Base-by-base conservation (phyloP, 306 rosid species). In the Dalbergia cultrata region DNA sequence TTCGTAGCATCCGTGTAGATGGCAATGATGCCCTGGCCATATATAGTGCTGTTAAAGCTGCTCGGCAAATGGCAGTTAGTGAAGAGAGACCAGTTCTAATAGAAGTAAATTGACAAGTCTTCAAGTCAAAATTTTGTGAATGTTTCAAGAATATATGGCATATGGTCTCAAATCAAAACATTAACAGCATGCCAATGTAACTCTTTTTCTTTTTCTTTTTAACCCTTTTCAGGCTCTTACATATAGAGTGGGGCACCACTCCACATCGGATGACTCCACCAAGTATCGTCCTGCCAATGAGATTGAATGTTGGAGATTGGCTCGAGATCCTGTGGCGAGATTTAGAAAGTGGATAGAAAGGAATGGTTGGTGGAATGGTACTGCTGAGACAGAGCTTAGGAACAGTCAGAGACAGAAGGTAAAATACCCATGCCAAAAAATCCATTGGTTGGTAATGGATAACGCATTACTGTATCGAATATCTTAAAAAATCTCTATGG, bases 191-290 rank as follows among this genome's bases (percentile, higher is more conserved):
- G 57, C 82, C 50, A 76, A 72, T 56, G 67, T 58, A 53, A 76
- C 37, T 73, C 9, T 11, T 52, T 84, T 16, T 13, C n/a, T n/a
- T n/a, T n/a, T n/a, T n/a, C n/a, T 68, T 58, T 76, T 26, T 44
- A 58, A 26, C 75, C 1, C 81, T 88, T 72, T 63, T 17, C 79
- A 95, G 99, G 96, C 98, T 49, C 81, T 95, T 50, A 93, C 98
- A 6, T 95, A 95, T 78, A 89, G 99, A 89, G 97, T 85, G 43
- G 99, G 99, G 72, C 99, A 95, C 80, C 98, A 95, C 75, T 87
- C 94, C 21, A 95, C 98, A n/a, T 95, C 99, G 8, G 99, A 95
- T 78, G 99, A 95, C 79, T 95, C 99, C 2, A 93, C 97, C 81
- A 95, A 89, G 89, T 95, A 95, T 74, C 98, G 99, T 45, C 82